Evolutionary conservation across 75 land plant species (phyloP), one percentile per base, ranked within the genome.

Genomic region (Ceratopteris richardii): DNA sequence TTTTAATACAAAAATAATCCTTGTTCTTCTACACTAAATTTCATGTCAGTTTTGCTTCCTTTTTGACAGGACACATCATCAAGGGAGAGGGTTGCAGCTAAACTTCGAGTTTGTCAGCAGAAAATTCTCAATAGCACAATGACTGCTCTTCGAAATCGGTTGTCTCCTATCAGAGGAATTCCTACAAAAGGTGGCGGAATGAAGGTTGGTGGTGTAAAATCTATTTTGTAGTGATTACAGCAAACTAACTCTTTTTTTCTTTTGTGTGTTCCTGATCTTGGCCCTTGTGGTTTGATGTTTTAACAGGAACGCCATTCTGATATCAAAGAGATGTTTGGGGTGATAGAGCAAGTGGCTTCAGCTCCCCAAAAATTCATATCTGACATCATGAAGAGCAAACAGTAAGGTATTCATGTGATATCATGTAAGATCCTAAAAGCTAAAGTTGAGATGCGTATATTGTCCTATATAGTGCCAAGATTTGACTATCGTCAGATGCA

Each of bases 291-390:
- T 22, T 7, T 37, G 42, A 31, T 18, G 4, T 59, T 46, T n/a
- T 14, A 19, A 30, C 76, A 73, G 76, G 70, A 73, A 53, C 76
- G 67, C 41, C 66, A 73, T 47, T 60, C 76, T 13, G 76, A 73
- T 51, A 66, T 73, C 12, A 61, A 55, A 29, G 76, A 73, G 53
- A 73, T 73, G 70, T 73, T 73, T 40, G 70, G 61, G 27, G 61
- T 73, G 64, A 71, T 66, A 25, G 76, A 73, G 60, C 64, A 73
- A 33, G 70, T 73, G 27, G 76, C 76, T 30, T 73, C 76, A 14
- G 76, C 76, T 5, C 76, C 76, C 16, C 31, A 33, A 16, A 73
- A 73, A 41, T 73, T 73, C 61, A 30, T 73, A 14, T 55, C 69
- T 22, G 64, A 25, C 43, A 31, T 70, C 21, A 56, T 70, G 52